phyloP scores from a whole-genome alignment of 2,329 filamentous ascomycete genomes.

The Exophiala xenobiotica region DNA sequence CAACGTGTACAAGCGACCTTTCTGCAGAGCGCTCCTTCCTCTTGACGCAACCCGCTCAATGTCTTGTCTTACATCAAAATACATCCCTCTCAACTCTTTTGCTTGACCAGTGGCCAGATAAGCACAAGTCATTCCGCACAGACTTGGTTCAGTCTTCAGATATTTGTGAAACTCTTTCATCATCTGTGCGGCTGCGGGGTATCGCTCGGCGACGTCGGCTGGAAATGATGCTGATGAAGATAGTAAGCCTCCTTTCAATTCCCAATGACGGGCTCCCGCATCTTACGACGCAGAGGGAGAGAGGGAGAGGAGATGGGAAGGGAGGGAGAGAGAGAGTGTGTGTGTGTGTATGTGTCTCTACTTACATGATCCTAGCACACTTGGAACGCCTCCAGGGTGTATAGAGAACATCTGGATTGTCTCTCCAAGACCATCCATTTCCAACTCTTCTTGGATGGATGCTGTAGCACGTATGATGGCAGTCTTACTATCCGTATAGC shows the following conservation, averaged over 20 bases:
- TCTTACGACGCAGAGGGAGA: not conserved
- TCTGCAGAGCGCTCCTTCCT: not conserved
- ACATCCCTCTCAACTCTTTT: constrained; percentile 6
- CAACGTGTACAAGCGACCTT: constrained; percentile 1
- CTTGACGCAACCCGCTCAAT: not conserved
- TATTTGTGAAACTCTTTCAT: not conserved
- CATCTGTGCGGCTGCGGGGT: not conserved
- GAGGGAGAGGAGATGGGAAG: too few species aligned
- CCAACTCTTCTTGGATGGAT: constrained; percentile 3
- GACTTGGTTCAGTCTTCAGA: not conserved
- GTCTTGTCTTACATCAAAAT: constrained; percentile 11
- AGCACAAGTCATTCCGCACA: constrained; percentile 7
- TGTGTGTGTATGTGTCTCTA: too few species aligned
- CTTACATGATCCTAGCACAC: not conserved
- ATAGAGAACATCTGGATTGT: constrained; percentile 8
- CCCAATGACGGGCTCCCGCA: too few species aligned
- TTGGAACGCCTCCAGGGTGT: constrained; percentile 8
- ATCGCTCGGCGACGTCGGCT: not conserved
- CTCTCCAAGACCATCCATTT: constrained; percentile 9
- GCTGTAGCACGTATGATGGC: constrained; percentile 3
- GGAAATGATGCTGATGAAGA: not conserved
- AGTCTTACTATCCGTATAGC: constrained; percentile 4
- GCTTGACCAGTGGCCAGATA: constrained; percentile 9
- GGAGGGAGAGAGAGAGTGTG: too few species aligned
- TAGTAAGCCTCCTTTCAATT: too few species aligned